phyloP scores from a whole-genome alignment of 768 basidiomycete species.

The Cytidiella melzeri region DNA sequence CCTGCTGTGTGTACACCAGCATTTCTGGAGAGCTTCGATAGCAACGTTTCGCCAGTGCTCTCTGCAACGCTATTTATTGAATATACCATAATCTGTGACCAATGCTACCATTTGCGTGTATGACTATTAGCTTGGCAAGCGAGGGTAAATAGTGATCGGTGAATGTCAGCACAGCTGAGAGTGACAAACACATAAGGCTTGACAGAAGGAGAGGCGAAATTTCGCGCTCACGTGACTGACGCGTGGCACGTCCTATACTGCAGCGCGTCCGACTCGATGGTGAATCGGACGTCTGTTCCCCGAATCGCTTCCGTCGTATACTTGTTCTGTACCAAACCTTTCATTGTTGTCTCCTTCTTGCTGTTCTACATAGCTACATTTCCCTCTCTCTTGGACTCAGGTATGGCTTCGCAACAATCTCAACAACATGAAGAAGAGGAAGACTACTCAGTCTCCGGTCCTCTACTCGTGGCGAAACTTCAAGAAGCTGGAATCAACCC shows the following conservation, averaged over 20 bases:
- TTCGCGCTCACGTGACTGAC: slow-evolving; percentile 22
- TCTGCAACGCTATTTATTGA: neutral
- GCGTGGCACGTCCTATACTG: slow-evolving; percentile 1
- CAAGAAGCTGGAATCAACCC: slow-evolving; percentile 85
- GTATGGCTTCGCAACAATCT: slow-evolving; percentile 36
- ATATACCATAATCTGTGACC: too few relatives aligned
- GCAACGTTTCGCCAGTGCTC: neutral
- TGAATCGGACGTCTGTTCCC: neutral
- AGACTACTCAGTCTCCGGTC: slow-evolving; percentile 60
- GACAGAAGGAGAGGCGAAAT: too few relatives aligned
- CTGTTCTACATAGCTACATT: slow-evolving; percentile 3
- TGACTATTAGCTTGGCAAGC: too few relatives aligned
- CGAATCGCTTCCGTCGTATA: neutral
- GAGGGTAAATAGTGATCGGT: too few relatives aligned
- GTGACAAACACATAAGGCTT: too few relatives aligned
- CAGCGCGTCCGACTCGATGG: too few relatives aligned
- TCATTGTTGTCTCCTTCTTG: neutral
- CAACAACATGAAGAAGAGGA: slow-evolving; percentile 44
- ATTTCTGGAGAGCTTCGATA: too few relatives aligned
- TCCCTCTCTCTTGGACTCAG: neutral
- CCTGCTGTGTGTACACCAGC: neutral
- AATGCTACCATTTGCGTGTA: too few relatives aligned
- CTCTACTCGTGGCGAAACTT: slow-evolving; percentile 77
- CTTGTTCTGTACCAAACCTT: neutral
- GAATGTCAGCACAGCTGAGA: too few relatives aligned